These are phyloP conservation scores for Leccinum truebloodii DNA, from an alignment of 768 basidiomycete genomes.

Conservation along the genomic window DNA sequence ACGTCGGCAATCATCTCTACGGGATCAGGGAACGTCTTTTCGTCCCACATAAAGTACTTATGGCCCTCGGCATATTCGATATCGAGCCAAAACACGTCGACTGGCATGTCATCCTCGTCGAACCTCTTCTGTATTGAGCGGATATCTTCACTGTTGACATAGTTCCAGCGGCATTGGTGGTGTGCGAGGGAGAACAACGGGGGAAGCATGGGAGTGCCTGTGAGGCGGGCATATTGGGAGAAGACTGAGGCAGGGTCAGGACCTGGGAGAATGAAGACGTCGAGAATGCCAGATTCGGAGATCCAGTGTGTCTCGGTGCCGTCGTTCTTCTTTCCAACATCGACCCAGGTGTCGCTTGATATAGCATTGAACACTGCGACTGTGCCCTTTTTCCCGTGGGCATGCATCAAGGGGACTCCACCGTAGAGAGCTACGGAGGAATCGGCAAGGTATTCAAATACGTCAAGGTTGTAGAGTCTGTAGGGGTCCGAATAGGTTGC, in stretches of 20 bases:
- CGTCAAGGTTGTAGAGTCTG: slow-evolving; percentile 92
- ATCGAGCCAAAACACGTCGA: slow-evolving; percentile 97
- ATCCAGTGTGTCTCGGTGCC: slow-evolving; percentile 95
- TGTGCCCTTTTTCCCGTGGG: slow-evolving; percentile 83
- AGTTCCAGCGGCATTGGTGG: slow-evolving; percentile 99
- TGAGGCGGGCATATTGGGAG: slow-evolving; percentile 80
- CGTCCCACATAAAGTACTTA: slow-evolving; percentile 97
- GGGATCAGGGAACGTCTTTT: slow-evolving; percentile 90
- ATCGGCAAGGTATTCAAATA: slow-evolving; percentile 91
- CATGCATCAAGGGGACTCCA: slow-evolving; percentile 90
- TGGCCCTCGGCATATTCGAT: slow-evolving; percentile 94
- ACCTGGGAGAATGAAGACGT: slow-evolving; percentile 91
- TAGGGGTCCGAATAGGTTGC: slow-evolving; percentile 87
- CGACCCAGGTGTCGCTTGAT: slow-evolving; percentile 94
- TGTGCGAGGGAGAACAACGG: slow-evolving; percentile 91
- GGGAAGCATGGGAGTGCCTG: slow-evolving; percentile 86
- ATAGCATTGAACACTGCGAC: slow-evolving; percentile 89
- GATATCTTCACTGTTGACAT: slow-evolving; percentile 87
- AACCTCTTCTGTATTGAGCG: slow-evolving; percentile 82
- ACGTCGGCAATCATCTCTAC: slow-evolving; percentile 92
- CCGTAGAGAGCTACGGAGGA: slow-evolving; percentile 85
- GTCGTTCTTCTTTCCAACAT: slow-evolving; percentile 58
- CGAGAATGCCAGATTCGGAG: slow-evolving; percentile 95
- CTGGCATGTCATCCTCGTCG: slow-evolving; percentile 92
- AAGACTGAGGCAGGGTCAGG: slow-evolving; percentile 83